Evolutionary conservation across 2,329 filamentous ascomycete genomes (phyloP), one percentile per base, ranked within the genome.

Genomic region (Sporothrix globosa): DNA sequence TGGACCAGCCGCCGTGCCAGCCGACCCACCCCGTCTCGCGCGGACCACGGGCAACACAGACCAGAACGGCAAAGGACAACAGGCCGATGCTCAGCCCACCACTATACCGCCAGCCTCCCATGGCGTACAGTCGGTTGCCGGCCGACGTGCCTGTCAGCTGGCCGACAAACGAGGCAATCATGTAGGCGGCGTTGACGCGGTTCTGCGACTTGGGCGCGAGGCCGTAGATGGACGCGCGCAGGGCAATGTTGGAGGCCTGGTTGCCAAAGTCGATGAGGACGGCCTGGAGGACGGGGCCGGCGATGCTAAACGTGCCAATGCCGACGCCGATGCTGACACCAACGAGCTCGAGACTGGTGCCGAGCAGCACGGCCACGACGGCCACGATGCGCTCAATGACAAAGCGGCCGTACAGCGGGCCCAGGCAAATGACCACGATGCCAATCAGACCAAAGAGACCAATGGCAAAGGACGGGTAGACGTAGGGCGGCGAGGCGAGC

Each of bases 381-480:
- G 92, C 90, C 0, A 89, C 85, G 75, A 90, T 90, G 69, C 84
- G 84, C 75, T 95, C 91, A 13, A 91, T 92, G 68, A 96, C 84
- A 13, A 86, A 79, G 21, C 89, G 86, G 0, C 90, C 90, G 77
- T 91, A 93, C 17, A 93, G 72, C 0, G 92, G 92, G 0, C 87
- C 89, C 10, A 88, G 79, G 24, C 87, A 77, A 78, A 96, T 92
- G 13, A 88, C 87, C 0, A 84, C 87, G 14, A 96, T 87, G 0
- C 91, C 92, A 67, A 94, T 91, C 3, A 96, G 82, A 0, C 91
- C 91, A 77, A 96, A 96, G 4, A 96, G 83, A 0, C 92, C 92
- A 66, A 96, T 93, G 4, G 85, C 83, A 0, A 92, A 78, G 0
- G 90, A 87, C 0, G 84, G 81, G 77, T 91, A 94, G 69, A 84